Evolutionary conservation across 179 eudicot species (phyloP).

Genomic region (Spinacia oleracea): DNA sequence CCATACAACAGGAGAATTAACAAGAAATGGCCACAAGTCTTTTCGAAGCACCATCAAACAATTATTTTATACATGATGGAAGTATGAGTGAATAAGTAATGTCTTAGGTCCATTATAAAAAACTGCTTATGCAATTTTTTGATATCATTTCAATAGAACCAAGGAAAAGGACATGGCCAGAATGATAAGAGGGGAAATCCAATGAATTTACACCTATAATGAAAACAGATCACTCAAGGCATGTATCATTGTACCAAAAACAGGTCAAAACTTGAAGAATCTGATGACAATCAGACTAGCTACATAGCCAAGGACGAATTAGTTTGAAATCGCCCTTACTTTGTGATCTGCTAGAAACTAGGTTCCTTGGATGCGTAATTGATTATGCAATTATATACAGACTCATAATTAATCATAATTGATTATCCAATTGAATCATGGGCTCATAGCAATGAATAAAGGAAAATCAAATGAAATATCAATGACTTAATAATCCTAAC

Average conservation of each 20-base stretch:
- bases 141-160: background rate
- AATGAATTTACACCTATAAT: background rate
- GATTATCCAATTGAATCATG: too few relatives aligned
- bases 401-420: background rate
- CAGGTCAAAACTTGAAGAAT: background rate
- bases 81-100: too few relatives aligned
- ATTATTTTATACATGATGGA: background rate
- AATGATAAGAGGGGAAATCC: background rate
- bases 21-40: background rate
- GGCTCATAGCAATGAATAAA: too few relatives aligned
- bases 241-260: too few relatives aligned
- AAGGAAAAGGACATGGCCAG: background rate
- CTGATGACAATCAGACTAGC: background rate
- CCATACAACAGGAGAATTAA: background rate
- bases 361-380: too few relatives aligned
- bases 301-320: background rate
- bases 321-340: too few relatives aligned
- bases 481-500: too few relatives aligned
- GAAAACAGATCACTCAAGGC: background rate
- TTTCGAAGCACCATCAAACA: background rate
- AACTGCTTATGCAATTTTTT: background rate
- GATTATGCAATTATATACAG: background rate
- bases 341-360: background rate
- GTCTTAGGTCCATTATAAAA: too few relatives aligned
- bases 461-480: too few relatives aligned